Base-by-base conservation (phyloP, 2,329 filamentous ascomycete genomes). In the Zalaria sp. region DNA sequence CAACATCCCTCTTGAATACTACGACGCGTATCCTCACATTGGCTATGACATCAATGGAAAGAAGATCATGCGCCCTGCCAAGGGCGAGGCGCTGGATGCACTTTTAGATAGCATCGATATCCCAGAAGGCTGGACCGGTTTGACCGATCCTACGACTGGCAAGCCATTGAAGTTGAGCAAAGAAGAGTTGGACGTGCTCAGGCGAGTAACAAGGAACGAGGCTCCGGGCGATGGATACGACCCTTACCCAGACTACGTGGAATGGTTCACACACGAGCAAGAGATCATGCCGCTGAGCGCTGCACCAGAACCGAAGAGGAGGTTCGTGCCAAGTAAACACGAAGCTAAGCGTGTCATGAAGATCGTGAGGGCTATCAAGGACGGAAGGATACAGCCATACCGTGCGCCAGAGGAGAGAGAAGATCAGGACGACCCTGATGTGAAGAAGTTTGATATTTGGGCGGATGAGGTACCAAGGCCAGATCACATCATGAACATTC, bases 21-120 rank as follows among this genome's bases (percentile, higher is more conserved):
- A 98, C 68, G 91, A 98, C 60, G 83, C 85, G 31, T 98, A 95
- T 59, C 91, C 91, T 39, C 91, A 98, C 60, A 95, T 98, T 58
- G 91, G 91, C 45, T 98, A 98, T 65, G 85, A 95, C 55, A 96
- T 98, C 67, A 93, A 98, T 61, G 91, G 91, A 61, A 95, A 93
- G 73, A 93, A 84, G 63, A 94, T 98, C 49, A 84, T 94, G 79
- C 82, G 91, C 40, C 91, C 91, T 5, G 91, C 93, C 3, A 89
- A 87, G 51, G 89, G 89, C 40, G 83, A 94, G 59, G 91, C 91
- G 31, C 68, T 98, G 28, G 91, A 98, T 68, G 86, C 87, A 8
- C 72, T 98, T 35, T 71, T 98, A 6, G 89, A 98, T 55, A 95
- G 84, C 63, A 98, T 98, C 54, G 91, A 98, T 57, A 71, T 98